A percentile compares a stretch with the other conserved stretches of the same genome.
Evolutionary conservation across 83 land plant species (phyloP).

Genomic region (Picea abies): DNA sequence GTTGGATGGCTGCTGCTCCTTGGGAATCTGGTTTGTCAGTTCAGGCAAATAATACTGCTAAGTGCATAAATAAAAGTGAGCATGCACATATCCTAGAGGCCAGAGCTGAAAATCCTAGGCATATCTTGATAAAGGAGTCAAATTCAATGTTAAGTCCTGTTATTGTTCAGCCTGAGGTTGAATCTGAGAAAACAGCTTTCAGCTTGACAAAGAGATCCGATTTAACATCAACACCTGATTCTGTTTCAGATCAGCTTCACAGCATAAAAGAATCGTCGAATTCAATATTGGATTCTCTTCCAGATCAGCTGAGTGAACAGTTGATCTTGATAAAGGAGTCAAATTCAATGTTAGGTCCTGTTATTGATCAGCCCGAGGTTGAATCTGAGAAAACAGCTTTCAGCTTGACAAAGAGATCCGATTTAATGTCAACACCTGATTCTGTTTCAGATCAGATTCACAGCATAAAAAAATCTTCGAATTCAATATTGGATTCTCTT

Average conservation of each 20-base stretch:
- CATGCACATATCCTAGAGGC: conserved; percentile 1
- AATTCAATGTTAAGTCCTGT: conserved; percentile 3
- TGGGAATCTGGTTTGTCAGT: conserved; percentile 4
- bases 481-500: not conserved
- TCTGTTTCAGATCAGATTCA: not conserved
- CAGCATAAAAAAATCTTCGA: not conserved
- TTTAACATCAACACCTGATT: not conserved
- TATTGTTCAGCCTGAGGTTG: conserved; percentile 4
- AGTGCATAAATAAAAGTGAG: not conserved
- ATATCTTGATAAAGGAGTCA: conserved; percentile 1
- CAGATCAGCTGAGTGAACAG: not conserved
- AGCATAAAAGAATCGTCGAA: not conserved
- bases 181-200: not conserved
- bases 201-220: not conserved
- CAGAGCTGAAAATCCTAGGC: not conserved
- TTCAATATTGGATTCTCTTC: not conserved
- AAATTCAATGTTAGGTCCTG: conserved; percentile 1
- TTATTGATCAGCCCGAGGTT: conserved; percentile 5
- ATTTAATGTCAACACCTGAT: not conserved
- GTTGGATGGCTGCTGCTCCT: conserved; percentile 53
- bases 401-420: not conserved
- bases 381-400: not conserved
- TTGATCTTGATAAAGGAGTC: conserved; percentile 1
- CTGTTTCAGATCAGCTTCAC: not conserved
- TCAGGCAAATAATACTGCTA: not conserved